phyloP scores from a whole-genome alignment of 495 filamentous ascomycete species.

The Zalerion maritima region DNA sequence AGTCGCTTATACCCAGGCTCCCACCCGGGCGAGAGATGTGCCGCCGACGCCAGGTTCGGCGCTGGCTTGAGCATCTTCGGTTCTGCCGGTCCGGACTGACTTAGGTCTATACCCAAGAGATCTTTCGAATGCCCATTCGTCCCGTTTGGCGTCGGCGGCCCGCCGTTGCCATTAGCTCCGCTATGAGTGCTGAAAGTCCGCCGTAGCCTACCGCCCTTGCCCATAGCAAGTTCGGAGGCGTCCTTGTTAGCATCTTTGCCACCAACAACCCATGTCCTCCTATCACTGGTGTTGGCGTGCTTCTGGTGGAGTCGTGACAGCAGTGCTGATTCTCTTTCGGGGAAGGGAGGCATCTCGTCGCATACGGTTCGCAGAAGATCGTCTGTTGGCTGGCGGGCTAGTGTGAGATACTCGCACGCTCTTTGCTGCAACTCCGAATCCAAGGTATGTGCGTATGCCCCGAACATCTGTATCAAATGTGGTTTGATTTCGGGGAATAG shows the following conservation, averaged over 20 bases:
- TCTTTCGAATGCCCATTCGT: conserved; percentile 44
- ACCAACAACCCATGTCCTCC: conserved; percentile 89
- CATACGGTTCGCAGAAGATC: conserved; percentile 90
- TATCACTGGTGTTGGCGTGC: conserved; percentile 79
- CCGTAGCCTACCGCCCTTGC: conserved; percentile 69
- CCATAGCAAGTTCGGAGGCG: conserved; percentile 62
- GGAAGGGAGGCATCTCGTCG: conserved; percentile 99
- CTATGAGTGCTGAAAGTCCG: conserved; percentile 60
- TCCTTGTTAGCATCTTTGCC: conserved; percentile 86
- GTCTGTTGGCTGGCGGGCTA: conserved; percentile 76
- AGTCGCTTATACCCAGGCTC: conserved; percentile 78
- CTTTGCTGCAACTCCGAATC: conserved; percentile 94
- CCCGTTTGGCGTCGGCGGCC: conserved; percentile 36
- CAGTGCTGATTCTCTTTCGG: conserved; percentile 81
- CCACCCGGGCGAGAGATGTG: conserved; percentile 90
- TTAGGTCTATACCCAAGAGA: conserved; percentile 71
- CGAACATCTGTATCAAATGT: conserved; percentile 80
- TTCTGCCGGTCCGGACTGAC: conserved; percentile 35
- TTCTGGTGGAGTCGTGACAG: conserved; percentile 88
- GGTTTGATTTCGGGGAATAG: conserved; percentile 98
- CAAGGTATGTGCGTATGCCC: conserved; percentile 81
- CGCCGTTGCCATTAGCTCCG: conserved; percentile 39
- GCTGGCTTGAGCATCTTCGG: conserved; percentile 42
- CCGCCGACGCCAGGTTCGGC: conserved; percentile 80
- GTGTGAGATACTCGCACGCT: conserved; percentile 85